Base-by-base conservation (phyloP, 768 basidiomycete species). In the Phanerodontia chrysosporium region DNA sequence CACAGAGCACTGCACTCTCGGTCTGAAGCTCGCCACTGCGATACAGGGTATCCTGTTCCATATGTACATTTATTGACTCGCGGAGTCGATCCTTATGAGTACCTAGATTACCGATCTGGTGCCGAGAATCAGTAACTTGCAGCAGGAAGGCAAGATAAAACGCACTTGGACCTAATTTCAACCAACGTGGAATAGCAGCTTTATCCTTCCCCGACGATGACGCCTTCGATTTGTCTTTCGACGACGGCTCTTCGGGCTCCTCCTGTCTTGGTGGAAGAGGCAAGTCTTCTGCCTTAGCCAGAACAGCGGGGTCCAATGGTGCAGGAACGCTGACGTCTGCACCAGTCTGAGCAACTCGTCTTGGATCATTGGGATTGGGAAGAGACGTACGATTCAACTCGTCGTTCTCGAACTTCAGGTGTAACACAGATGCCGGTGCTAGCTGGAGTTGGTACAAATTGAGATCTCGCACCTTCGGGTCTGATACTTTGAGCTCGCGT, bases 401-500 rank as follows among this genome's bases (percentile, higher is more conserved):
- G 5, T 86, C 84, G 54, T 92, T 86, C 59, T 85, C 81, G 67
- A 95, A 95, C 57, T 84, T 79, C 59, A 95, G 74, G 45, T 90
- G 73, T 10, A 96, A 80, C 16, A 94, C 73, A 9, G 91, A 89
- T 1, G 90, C 87, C 0, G 93, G 93, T 0, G 92, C 84, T 24
- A 96, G 76, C 32, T 88, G 80, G 12, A 96, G 79, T 44, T 92
- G 82, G 1, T 78, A 72, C 1, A 96, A 78, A 12, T 79, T 80
- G 53, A 86, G 77, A 67, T 89, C 85, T 64, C 85, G 84, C 28
- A 91, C 84, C 58, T 77, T 73, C 9, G 83, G 83, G 65, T 95
- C 93, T 5, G 89, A 90, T 7, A 91, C 88, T 64, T 86, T 90
- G 65, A 92, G 77, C 56, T 96, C 94, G 27, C 87, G 84, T 65